Percentiles rank a stretch among this genome's conserved stretches.
These are phyloP conservation scores for Hortiboletus flavorubellus DNA, from an alignment of 768 basidiomycete genomes.

Conservation along the genomic window DNA sequence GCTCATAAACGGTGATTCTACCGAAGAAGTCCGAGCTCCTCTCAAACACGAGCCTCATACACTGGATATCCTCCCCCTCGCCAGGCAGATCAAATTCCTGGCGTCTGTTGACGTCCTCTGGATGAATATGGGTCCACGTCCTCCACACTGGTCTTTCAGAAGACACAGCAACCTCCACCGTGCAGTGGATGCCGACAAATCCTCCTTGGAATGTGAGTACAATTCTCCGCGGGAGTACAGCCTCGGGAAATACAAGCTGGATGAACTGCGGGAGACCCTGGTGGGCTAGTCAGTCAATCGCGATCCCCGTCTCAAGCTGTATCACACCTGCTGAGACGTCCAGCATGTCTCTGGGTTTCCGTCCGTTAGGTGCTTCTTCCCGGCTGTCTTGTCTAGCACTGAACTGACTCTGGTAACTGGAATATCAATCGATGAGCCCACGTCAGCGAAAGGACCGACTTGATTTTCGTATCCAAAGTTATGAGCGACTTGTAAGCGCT, in stretches of 20 bases:
- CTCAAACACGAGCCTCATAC: conserved; percentile 69
- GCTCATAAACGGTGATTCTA: conserved; percentile 70
- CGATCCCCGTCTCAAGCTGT: neutral
- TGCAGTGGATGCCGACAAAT: conserved; percentile 71
- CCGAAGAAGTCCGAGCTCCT: conserved; percentile 86
- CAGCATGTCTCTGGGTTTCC: conserved; percentile 77
- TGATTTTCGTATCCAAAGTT: conserved; percentile 24
- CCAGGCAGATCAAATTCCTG: conserved; percentile 59
- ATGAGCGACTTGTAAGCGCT: conserved; percentile 20
- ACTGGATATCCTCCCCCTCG: conserved; percentile 31
- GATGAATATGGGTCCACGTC: conserved; percentile 55
- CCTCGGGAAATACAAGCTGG: conserved; percentile 53
- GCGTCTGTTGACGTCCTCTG: conserved; percentile 74
- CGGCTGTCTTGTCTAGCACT: conserved; percentile 67
- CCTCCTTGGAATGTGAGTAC: conserved; percentile 81
- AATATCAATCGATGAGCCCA: conserved; percentile 2
- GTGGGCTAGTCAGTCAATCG: conserved; percentile 7
- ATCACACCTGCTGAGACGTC: conserved; percentile 71
- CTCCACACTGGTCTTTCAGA: conserved; percentile 44
- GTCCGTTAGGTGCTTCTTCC: conserved; percentile 70
- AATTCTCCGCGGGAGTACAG: conserved; percentile 54
- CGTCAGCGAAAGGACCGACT: conserved; percentile 39
- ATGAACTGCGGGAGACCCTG: conserved; percentile 79
- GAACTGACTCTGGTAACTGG: conserved; percentile 64
- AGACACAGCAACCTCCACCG: conserved; percentile 40